Evolutionary conservation across 2,329 filamentous ascomycete species (phyloP).

Genomic region (Xylaria arbuscula): DNA sequence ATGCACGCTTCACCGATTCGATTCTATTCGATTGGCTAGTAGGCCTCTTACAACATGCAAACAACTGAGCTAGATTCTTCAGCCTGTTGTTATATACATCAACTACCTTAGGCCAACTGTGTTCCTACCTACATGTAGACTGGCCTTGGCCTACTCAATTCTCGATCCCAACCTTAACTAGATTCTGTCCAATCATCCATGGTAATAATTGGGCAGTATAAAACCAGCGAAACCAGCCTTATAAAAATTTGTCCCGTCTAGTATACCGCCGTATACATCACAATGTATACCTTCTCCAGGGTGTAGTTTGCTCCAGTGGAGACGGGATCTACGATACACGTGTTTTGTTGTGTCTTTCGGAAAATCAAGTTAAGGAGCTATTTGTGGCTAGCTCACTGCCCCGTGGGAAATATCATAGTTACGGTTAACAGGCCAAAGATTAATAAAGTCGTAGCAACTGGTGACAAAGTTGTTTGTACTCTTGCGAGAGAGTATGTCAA

Average conservation of each 20-base stretch:
- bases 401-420: not conserved
- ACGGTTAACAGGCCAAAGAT: not conserved
- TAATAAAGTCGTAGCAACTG: too few species aligned
- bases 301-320: constrained; percentile 12
- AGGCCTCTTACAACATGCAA: not conserved
- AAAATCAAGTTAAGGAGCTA: constrained; percentile 12
- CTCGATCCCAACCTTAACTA: not conserved
- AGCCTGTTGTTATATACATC: too few species aligned
- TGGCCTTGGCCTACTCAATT: not conserved
- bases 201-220: too few species aligned
- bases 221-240: too few species aligned
- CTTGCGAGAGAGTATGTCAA: not conserved
- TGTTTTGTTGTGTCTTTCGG: constrained; percentile 9
- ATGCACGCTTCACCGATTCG: constrained; percentile 5
- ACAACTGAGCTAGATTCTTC: not conserved
- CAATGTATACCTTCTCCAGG: not conserved
- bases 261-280: too few species aligned
- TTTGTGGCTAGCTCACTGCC: constrained; percentile 18
- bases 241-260: too few species aligned
- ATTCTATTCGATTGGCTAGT: not conserved
- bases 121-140: too few species aligned
- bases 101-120: not conserved
- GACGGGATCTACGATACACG: constrained; percentile 28
- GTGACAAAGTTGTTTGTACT: not conserved
- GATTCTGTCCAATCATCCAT: too few species aligned